These are phyloP conservation scores for Dryas drummondii DNA, from an alignment of 306 rosid genomes.

Conservation along the genomic window DNA sequence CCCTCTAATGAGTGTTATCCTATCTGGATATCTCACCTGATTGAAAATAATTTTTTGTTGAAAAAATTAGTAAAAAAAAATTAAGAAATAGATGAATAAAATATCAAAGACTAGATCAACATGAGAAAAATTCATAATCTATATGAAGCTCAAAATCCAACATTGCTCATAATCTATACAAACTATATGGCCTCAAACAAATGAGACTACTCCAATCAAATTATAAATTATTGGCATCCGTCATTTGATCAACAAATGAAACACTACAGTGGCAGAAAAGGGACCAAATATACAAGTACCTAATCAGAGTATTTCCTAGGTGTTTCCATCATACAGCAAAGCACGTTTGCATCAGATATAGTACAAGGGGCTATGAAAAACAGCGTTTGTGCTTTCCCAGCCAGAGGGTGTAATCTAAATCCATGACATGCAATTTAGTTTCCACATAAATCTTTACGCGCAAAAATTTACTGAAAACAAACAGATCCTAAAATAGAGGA, in stretches of 20 bases:
- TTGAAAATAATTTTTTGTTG: not conserved
- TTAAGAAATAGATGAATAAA: not conserved
- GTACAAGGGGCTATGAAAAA: not conserved
- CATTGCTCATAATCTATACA: not conserved
- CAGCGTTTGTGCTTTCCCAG: slow-evolving; percentile 7
- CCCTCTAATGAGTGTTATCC: slow-evolving; percentile 98
- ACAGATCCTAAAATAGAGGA: not conserved
- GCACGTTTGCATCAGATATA: slow-evolving; percentile 3
- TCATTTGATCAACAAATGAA: not conserved
- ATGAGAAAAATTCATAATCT: not conserved
- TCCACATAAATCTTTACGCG: not conserved
- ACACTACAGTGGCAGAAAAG: not conserved
- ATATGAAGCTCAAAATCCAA: not conserved
- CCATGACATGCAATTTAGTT: slow-evolving; percentile 14
- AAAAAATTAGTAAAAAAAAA: slow-evolving; percentile 13
- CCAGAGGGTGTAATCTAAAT: slow-evolving; percentile 9
- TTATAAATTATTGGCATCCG: not conserved
- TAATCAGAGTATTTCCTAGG: not conserved
- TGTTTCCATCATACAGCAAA: not conserved
- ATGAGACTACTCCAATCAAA: not conserved
- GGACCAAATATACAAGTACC: not conserved
- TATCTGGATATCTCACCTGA: slow-evolving; percentile 99
- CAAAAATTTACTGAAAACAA: not conserved
- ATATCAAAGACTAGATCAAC: slow-evolving; percentile 15
- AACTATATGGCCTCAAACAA: not conserved